Evolutionary conservation across 768 basidiomycete genomes (phyloP), one percentile per base, ranked within the genome.

Genomic region (Rhodosporidiobolus sp.): DNA sequence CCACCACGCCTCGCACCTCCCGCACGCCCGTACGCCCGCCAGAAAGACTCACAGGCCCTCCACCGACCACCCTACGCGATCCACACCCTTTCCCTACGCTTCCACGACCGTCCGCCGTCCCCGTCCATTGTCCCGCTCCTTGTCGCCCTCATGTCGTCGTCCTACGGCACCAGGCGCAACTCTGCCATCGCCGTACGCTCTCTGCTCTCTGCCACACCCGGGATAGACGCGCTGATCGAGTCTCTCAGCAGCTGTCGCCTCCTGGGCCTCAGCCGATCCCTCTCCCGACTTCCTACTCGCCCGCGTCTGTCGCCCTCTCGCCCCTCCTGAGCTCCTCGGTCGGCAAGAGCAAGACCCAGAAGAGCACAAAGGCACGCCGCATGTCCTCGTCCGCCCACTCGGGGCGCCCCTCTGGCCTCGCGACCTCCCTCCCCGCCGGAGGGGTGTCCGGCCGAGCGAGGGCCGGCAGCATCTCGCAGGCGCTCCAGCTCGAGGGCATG

Each of bases 401-500:
- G n/a, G 16, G 59, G 20, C 53, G 38, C 28, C 43, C 38, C n/a
- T 4, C 45, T 24, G 34, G 65, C 16, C 22, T 32, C 65, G 49
- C 34, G 50, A 28, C 38, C 57, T 48, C 61, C 9, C n/a, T 72
- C 49, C 38, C 61, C 57, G 46, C 26, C 63, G 24, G 64, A 28
- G 19, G 2, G 30, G 35, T 14, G 14, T 3, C 43, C 22, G 43
- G 43, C 26, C 65, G 60, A 12, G 62, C 49, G 17, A 35, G 56
- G 22, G 50, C 62, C 10, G 35, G 53, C 45, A 58, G 55, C 56
- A 34, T 50, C 17, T 55, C 58, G 22, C 32, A 65, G 28, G 24
- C 5, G 1, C 49, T 12, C 32, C 78, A 82, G 80, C 49, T 85
- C 85, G 54, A 45, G 10, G 56, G 32, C 52, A 62, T 54, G 10